Evolutionary conservation across 140 eudicot species (phyloP), one percentile per base, ranked within the genome.

Genomic region (Flaveria floridana): DNA sequence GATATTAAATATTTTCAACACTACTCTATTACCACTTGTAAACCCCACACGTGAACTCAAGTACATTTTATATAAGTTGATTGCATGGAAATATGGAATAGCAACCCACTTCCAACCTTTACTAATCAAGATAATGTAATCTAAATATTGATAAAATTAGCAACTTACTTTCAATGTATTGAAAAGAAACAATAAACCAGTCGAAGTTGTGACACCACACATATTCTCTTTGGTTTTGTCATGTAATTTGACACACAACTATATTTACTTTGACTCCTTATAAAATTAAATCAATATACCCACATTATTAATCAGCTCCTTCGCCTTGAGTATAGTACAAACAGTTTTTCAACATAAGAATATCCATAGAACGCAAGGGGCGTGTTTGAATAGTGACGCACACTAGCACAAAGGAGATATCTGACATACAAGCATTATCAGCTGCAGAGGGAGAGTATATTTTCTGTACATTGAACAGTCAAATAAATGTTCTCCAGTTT

Each of bases 401-500:
- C 14, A 44, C 50, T 44, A 34, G 8, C 41, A 34, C 41, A 34
- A 34, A 34, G 41, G 41, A 6, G 41, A 34, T 34, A 34, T 34
- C 41, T 34, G 13, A 44, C 50, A 8, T 44, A 44, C 50, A 8
- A 44, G 50, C 50, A 44, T 44, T 44, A 44, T 44, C 51, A 37
- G 19, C n/a, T 39, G 25, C 25, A 37, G 26, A 9, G 2, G 37
- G 30, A 65, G 26, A 7, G 18, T 30, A n/a, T 65, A 65, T 44
- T 66, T 67, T 37, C 39, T 34, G 41, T 34, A 34, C 41, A 34
- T 80, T 68, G 19, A 41, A 74, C 76, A 80, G 58, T 68, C 42
- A 74, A 80, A 68, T 37, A 72, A 44, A 79, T 19, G 73, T 55
- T 48, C 66, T 47, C 76, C 80, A 74, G 75, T 59, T 11, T 74